phyloP scores from a whole-genome alignment of 2,329 filamentous ascomycete species.

The Talaromyces marneffei region DNA sequence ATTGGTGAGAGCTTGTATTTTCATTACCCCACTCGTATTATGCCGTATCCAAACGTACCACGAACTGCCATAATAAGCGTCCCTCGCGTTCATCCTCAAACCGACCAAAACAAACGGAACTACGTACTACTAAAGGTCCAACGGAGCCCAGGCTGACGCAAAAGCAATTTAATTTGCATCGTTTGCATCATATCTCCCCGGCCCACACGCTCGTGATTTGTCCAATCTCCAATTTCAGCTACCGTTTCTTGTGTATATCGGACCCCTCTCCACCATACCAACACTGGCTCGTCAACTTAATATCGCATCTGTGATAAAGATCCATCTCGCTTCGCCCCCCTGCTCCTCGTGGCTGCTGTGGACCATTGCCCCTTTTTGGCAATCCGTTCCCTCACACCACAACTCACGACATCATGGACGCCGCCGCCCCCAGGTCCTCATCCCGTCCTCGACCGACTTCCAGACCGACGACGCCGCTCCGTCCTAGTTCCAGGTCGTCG shows the following conservation, averaged over 20 bases:
- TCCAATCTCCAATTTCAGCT: background rate
- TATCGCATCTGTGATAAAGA: background rate
- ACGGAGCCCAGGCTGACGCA: background rate
- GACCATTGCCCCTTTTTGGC: background rate
- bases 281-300: background rate
- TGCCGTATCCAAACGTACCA: background rate
- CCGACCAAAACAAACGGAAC: background rate
- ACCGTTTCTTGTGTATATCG: background rate
- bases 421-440: conserved; percentile 43
- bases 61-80: background rate
- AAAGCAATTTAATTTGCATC: background rate
- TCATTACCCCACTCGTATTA: background rate
- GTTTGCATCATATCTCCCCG: background rate
- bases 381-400: background rate
- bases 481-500: conserved; percentile 82
- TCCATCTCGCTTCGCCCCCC: background rate
- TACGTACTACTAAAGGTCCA: too few relatives aligned
- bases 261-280: background rate
- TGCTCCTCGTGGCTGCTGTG: background rate
- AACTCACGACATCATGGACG: conserved; percentile 23
- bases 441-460: conserved; percentile 60
- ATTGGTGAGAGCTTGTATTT: background rate
- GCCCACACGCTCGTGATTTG: too few relatives aligned
- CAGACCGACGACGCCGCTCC: conserved; percentile 84
- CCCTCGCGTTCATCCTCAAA: background rate